A percentile compares a stretch with the other conserved stretches of the same genome.
Conservation (phyloP, 2,329 filamentous ascomycete genomes). For the Paradendryphiella salina region DNA sequence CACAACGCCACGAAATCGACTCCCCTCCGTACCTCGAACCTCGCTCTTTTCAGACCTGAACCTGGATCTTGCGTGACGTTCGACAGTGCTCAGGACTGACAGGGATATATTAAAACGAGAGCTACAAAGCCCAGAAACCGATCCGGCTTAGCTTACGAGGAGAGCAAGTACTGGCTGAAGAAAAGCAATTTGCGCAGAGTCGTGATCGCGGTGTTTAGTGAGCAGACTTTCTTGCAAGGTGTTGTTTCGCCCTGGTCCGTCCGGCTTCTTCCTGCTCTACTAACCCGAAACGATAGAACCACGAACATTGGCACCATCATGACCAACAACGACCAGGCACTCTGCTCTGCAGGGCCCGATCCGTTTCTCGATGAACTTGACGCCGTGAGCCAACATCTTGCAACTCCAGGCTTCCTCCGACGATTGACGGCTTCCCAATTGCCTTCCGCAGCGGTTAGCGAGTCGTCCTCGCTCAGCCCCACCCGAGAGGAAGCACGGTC, state of each 20-base stretch:
- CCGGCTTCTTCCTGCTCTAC: slow-evolving; percentile 24
- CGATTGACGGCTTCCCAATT: slow-evolving; percentile 44
- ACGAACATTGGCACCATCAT: slow-evolving; percentile 37
- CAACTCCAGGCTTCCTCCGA: slow-evolving; percentile 41
- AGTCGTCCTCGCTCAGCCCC: slow-evolving; percentile 44
- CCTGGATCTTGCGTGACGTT: slow-evolving; percentile 2
- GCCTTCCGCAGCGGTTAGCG: slow-evolving; percentile 46
- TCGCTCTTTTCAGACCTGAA: not conserved
- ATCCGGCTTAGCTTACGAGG: slow-evolving; percentile 8
- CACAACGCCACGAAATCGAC: not conserved
- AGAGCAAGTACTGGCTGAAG: slow-evolving; percentile 16
- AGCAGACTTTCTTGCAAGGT: slow-evolving; percentile 28
- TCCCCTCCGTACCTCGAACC: not conserved
- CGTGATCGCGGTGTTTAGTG: slow-evolving; percentile 22
- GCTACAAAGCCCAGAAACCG: slow-evolving; percentile 15
- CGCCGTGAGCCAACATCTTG: slow-evolving; percentile 39
- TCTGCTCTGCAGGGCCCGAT: slow-evolving; percentile 30
- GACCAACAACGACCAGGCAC: slow-evolving; percentile 28
- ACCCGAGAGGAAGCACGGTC: slow-evolving; percentile 41
- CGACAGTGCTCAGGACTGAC: slow-evolving; percentile 3
- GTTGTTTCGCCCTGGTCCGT: slow-evolving; percentile 27
- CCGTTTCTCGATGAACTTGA: slow-evolving; percentile 41
- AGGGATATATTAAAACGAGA: not conserved
- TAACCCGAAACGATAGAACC: slow-evolving; percentile 38
- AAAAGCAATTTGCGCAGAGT: slow-evolving; percentile 21